Evolutionary conservation across 2,329 filamentous ascomycete genomes (phyloP).

Genomic region (Elsinoe fawcettii): DNA sequence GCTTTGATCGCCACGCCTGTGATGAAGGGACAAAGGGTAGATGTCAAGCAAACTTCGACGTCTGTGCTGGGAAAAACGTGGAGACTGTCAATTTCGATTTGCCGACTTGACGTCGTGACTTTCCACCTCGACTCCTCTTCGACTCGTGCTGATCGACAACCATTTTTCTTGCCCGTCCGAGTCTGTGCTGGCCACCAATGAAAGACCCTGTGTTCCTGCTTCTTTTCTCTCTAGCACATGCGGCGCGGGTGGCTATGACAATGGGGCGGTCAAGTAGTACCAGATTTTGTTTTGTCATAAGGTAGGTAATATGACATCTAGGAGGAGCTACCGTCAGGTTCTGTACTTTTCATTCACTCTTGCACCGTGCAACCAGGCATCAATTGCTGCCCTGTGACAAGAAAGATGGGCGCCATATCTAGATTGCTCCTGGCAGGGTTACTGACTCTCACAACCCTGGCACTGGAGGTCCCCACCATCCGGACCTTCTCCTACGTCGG

Average conservation of each 20-base stretch:
- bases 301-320: conserved; percentile 5
- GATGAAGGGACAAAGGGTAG: neutral
- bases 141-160: conserved; percentile 13
- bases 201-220: conserved; percentile 11
- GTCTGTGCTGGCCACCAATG: conserved; percentile 8
- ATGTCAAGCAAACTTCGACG: neutral
- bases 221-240: neutral
- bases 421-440: neutral
- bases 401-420: neutral
- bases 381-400: neutral
- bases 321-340: neutral
- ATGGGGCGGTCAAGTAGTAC: neutral
- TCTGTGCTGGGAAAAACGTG: conserved; percentile 6
- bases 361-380: neutral
- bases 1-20: neutral
- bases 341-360: neutral
- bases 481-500: conserved; percentile 22
- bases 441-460: neutral
- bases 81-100: conserved; percentile 11
- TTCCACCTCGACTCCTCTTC: neutral
- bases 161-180: neutral
- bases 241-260: conserved; percentile 10
- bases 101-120: conserved; percentile 9
- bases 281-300: conserved; percentile 6
- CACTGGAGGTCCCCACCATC: conserved; percentile 8